Percentiles rank a stretch among this genome's conserved stretches.
Conservation (phyloP, 257 asterid species). For the Solanum dulcamara region DNA sequence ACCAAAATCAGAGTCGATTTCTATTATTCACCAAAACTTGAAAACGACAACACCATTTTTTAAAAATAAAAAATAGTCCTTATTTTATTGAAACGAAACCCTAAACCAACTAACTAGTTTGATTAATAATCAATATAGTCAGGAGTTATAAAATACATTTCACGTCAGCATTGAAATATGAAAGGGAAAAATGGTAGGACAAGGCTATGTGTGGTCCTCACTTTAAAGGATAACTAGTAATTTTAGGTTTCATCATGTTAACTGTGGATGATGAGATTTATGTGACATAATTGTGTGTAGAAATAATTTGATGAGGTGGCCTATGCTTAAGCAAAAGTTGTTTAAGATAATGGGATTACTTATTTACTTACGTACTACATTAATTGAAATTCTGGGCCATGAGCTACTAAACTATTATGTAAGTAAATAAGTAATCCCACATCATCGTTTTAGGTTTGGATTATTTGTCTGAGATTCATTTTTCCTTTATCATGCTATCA, state of each 20-base stretch:
- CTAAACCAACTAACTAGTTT: background rate
- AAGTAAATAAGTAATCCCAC: background rate
- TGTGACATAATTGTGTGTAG: background rate
- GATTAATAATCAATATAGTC: background rate
- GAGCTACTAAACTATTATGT: too few relatives aligned
- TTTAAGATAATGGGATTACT: background rate
- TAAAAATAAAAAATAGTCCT: background rate
- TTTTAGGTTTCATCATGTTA: background rate
- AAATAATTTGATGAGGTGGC: background rate
- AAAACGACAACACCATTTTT: background rate
- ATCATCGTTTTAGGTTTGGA: background rate
- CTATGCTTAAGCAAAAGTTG: background rate
- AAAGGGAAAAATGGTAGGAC: background rate
- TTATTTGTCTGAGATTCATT: background rate
- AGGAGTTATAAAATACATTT: background rate
- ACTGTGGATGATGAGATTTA: slow-evolving; percentile 8
- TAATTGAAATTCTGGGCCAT: background rate
- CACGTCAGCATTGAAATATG: background rate
- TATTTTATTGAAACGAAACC: background rate
- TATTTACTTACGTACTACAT: background rate
- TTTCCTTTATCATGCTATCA: background rate
- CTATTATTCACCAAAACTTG: background rate
- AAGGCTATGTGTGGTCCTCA: background rate
- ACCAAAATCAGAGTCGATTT: slow-evolving; percentile 4
- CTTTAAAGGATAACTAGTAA: background rate